Percentiles rank a stretch among this genome's conserved stretches.
Evolutionary conservation across 129 eudicot species (phyloP).

Genomic region (Centella asiatica): DNA sequence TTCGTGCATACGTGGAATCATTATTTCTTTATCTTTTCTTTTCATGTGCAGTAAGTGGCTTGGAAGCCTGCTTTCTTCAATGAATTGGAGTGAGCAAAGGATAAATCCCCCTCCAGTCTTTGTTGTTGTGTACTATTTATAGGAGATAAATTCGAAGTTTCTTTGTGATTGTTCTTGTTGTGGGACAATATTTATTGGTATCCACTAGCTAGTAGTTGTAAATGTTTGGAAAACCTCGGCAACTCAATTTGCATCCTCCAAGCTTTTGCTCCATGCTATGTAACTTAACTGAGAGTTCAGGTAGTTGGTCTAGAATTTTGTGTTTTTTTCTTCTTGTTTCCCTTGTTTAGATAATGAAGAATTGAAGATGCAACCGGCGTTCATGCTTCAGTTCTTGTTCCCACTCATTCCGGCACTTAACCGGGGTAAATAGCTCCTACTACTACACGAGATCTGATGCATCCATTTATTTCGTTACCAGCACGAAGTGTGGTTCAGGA

Average conservation of each 20-base stretch:
- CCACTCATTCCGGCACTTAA: no score
- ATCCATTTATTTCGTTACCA: no score
- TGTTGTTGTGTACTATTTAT: not conserved
- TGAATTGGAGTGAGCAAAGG: not conserved
- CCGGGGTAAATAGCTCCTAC: no score
- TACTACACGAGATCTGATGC: no score
- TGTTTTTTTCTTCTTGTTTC: not conserved
- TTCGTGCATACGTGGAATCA: not conserved
- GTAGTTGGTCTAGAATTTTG: not conserved
- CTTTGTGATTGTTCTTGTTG: slow-evolving; percentile 4
- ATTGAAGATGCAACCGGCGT: not conserved
- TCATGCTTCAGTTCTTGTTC: no score
- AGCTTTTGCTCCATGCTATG: slow-evolving; percentile 5
- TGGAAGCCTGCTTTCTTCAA: slow-evolving; percentile 6
- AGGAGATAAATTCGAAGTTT: not conserved
- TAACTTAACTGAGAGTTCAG: not conserved
- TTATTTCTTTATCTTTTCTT: not conserved
- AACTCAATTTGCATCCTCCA: not conserved
- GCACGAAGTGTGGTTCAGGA: no score
- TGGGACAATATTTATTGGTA: not conserved
- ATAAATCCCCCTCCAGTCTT: not conserved
- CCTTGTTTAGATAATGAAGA: not conserved
- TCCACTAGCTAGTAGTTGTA: not conserved
- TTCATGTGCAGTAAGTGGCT: slow-evolving; percentile 4
- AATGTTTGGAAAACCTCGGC: not conserved